Conservation (phyloP, 2,329 filamentous ascomycete genomes). For the Calonectria leucothoes region DNA sequence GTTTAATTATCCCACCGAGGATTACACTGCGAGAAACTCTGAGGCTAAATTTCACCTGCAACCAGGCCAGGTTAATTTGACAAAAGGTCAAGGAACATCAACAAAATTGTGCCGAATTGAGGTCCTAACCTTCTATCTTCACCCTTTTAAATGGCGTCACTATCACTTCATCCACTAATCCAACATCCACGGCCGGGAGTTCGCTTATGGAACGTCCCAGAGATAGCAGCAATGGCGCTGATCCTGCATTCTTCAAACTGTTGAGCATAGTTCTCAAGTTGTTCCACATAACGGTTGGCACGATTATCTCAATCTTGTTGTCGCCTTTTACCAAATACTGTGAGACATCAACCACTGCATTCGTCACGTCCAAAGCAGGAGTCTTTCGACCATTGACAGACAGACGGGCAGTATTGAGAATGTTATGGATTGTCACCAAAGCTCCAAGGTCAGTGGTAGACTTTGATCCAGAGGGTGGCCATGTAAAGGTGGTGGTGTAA, state of each 20-base stretch:
- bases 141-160: conserved; percentile 1
- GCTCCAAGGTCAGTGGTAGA: not conserved
- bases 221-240: not conserved
- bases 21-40: not conserved
- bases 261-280: not conserved
- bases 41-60: not conserved
- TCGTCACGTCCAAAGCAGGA: not conserved
- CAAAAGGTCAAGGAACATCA: not conserved
- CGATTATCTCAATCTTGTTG: not conserved
- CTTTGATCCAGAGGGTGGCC: not conserved
- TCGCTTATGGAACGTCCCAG: not conserved
- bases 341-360: not conserved
- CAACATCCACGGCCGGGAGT: not conserved
- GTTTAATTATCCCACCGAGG: not conserved
- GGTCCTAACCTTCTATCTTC: not conserved
- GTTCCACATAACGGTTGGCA: conserved; percentile 18
- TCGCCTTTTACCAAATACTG: not conserved
- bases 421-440: not conserved
- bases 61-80: not conserved
- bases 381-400: not conserved
- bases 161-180: not conserved
- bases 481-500: conserved; percentile 12
- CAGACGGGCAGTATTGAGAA: not conserved
- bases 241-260: not conserved
- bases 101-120: not conserved